Conservation (phyloP, 169 alveolate genomes). For the Eimeria tenella region DNA sequence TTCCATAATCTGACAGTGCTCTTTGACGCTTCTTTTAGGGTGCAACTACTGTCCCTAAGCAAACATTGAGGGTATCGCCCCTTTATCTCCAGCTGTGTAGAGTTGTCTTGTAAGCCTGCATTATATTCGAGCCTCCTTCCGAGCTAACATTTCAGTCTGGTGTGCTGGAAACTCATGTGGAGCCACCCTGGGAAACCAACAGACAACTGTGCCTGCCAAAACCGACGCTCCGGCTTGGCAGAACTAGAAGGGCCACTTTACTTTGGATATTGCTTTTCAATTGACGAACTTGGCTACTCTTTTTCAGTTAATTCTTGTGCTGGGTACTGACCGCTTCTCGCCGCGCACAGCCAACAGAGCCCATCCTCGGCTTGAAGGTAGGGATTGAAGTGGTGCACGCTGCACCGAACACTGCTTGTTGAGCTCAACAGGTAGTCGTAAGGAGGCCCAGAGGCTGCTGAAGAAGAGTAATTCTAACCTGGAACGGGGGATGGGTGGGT, state of each 20-base stretch:
- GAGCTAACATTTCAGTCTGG: conserved; percentile 54
- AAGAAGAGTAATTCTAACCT: not conserved
- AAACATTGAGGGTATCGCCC: conserved; percentile 25
- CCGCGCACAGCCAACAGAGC: conserved; percentile 45
- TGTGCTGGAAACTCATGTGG: conserved; percentile 65
- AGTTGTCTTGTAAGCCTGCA: conserved; percentile 55
- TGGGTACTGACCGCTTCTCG: conserved; percentile 64
- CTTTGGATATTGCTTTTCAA: conserved; percentile 4
- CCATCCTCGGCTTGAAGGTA: conserved; percentile 57
- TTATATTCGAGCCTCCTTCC: conserved; percentile 17
- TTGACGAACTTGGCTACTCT: conserved; percentile 34
- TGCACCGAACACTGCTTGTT: not conserved
- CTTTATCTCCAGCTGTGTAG: conserved; percentile 47
- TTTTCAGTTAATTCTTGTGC: conserved; percentile 9
- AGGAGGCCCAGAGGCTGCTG: not conserved
- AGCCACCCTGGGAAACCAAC: conserved; percentile 43
- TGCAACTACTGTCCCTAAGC: conserved; percentile 71
- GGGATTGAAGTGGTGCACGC: not conserved
- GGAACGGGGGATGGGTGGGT: conserved; percentile 1
- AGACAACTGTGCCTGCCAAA: conserved; percentile 55
- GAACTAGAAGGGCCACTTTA: conserved; percentile 26
- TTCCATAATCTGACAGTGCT: conserved; percentile 68
- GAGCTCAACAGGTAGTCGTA: not conserved
- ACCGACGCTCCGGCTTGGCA: conserved; percentile 24
- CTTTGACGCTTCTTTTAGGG: conserved; percentile 73